Evolutionary conservation across 805 yeast genomes (phyloP).

Genomic region (Metschnikowia cubensis): DNA sequence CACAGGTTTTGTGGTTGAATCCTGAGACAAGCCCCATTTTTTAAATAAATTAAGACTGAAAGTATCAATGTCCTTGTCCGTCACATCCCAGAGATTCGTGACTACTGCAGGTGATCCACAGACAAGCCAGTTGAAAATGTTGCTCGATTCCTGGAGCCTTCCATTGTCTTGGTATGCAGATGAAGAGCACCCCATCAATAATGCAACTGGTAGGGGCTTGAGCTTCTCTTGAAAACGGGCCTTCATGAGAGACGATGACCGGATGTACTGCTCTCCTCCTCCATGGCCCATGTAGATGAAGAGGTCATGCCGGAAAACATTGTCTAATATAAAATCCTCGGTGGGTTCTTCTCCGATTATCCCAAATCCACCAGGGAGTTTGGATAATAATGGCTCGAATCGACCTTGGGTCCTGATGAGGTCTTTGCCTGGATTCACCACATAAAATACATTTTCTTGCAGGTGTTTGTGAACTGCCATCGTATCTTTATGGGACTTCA

Average conservation of each 20-base stretch:
- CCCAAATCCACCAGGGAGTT: conserved; percentile 48
- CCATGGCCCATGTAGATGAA: conserved; percentile 92
- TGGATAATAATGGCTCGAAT: conserved; percentile 44
- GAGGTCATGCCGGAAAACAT: conserved; percentile 40
- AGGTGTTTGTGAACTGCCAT: conserved; percentile 4
- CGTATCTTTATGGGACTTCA: conserved; percentile 15
- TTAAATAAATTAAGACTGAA: conserved; percentile 61
- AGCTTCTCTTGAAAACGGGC: conserved; percentile 24
- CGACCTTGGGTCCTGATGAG: conserved; percentile 59
- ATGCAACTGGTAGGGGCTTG: conserved; percentile 50
- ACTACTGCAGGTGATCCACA: conserved; percentile 82
- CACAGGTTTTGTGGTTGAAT: conserved; percentile 8
- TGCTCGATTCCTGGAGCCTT: conserved; percentile 67
- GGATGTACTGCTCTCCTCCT: conserved; percentile 84
- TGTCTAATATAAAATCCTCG: conserved; percentile 47
- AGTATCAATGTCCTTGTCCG: conserved; percentile 89
- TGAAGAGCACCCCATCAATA: conserved; percentile 89
- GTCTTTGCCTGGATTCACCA: conserved; percentile 84
- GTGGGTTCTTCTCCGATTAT: conserved; percentile 51
- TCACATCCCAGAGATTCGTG: conserved; percentile 94
- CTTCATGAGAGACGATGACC: conserved; percentile 45
- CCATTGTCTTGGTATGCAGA: conserved; percentile 61
- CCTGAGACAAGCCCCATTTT: conserved; percentile 56
- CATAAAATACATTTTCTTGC: conserved; percentile 35
- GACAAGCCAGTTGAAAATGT: conserved; percentile 66